Evolutionary conservation across 2,329 filamentous ascomycete species (phyloP).

Genomic region (Fusarium chlamydosporum): DNA sequence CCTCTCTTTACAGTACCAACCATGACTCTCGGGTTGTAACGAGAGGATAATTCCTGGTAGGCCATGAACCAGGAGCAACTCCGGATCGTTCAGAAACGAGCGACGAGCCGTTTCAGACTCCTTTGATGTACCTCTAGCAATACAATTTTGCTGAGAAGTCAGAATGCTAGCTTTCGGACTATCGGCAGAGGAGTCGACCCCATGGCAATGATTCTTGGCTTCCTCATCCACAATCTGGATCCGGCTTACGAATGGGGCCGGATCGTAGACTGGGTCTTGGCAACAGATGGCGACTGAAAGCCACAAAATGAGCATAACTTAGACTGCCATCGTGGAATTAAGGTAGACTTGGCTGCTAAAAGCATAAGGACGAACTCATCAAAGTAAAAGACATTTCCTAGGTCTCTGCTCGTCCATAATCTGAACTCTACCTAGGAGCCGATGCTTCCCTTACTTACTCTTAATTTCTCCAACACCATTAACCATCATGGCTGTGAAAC

Average conservation of each 20-base stretch:
- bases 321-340: background rate
- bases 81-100: background rate
- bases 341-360: background rate
- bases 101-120: background rate
- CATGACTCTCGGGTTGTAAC: background rate
- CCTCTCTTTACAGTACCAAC: background rate
- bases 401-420: background rate
- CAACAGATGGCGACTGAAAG: constrained; percentile 45
- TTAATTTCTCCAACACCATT: background rate
- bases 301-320: constrained; percentile 40
- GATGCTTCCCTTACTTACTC: no score
- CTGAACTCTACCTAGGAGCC: no score
- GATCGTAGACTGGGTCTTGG: constrained; percentile 42
- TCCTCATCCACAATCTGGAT: constrained; percentile 25
- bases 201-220: constrained; percentile 21
- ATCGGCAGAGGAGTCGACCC: constrained; percentile 19
- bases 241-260: constrained; percentile 31
- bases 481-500: background rate
- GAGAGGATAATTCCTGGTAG: background rate
- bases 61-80: background rate
- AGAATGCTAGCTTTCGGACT: constrained; percentile 21
- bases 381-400: background rate
- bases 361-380: background rate
- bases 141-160: background rate
- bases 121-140: background rate